Conservation (phyloP, 2,329 filamentous ascomycete genomes). For the Cladosporium velox region DNA sequence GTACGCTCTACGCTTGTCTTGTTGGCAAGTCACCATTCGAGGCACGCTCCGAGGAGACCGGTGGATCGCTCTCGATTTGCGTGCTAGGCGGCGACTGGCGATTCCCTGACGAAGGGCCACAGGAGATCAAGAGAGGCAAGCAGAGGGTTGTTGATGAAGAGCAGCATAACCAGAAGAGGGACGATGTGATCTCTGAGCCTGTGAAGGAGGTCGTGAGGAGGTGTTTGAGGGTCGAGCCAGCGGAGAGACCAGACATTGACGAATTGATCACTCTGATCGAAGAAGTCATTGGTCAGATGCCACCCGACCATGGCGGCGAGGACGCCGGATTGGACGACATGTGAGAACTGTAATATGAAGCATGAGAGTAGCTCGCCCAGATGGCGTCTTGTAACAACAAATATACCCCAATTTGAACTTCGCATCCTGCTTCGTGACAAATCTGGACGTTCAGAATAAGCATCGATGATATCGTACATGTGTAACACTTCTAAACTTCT, state of each 20-base stretch:
- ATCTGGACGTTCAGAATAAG: neutral
- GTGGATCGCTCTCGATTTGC: conserved; percentile 88
- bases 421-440: neutral
- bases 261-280: conserved; percentile 81
- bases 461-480: neutral
- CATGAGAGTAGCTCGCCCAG: neutral
- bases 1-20: conserved; percentile 95
- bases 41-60: conserved; percentile 92
- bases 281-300: conserved; percentile 60
- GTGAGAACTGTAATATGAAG: conserved; percentile 4
- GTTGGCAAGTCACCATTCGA: conserved; percentile 98
- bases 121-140: conserved; percentile 58
- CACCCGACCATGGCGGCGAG: conserved; percentile 58
- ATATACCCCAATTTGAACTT: conserved; percentile 11
- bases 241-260: conserved; percentile 82
- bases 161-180: conserved; percentile 37
- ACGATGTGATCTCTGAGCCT: conserved; percentile 69
- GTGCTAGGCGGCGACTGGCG: conserved; percentile 93
- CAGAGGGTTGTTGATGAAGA: conserved; percentile 45
- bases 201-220: conserved; percentile 85
- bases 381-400: conserved; percentile 10
- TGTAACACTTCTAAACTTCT: neutral
- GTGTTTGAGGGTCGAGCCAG: conserved; percentile 84
- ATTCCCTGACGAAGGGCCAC: conserved; percentile 83
- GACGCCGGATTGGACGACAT: conserved; percentile 17